Base-by-base conservation (phyloP, 2,329 filamentous ascomycete genomes). In the Cordyceps cicadae region DNA sequence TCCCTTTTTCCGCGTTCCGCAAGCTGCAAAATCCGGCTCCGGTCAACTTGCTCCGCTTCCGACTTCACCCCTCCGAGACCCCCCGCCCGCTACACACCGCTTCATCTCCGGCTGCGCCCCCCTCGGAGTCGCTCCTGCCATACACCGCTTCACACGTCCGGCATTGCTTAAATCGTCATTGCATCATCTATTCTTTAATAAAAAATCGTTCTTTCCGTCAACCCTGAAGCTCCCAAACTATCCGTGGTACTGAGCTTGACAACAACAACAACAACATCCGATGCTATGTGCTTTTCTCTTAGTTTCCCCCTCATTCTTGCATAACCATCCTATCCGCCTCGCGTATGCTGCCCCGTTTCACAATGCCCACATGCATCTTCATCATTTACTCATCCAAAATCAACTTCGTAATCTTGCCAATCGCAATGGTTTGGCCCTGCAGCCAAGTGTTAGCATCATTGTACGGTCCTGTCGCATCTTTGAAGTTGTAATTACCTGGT, bases 331-430 rank as follows among this genome's bases (percentile, higher is more conserved):
- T 32, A 37, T 29, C 26, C 48, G 29, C 29, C 14, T 54, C 43
- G 29, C 51, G n/a, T 54, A 57, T 41, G 43, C 34, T 32, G 48
- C 41, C 58, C 52, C 17, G 32, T 43, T 53, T 32, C 21, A 32
- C 15, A 32, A 5, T 49, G n/a, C 7, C 24, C 29, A 14, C 41
- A n/a, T 51, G 34, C 26, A 17, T 45, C 62, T 62, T 58, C 53
- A 0, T 74, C 26, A 19, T 45, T 62, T 58, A 54, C 0, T 74
- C 72, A 19, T 77, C 74, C 8, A 71, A 77, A 68, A 85, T 80
- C 65, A 99, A 83, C 82, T 92, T 97, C 63, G 91, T 97, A 74
- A 99, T 95, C 84, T 99, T 99, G 71, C 94, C 94, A 78, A 99
- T 99, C 61, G 94, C 94, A 79, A 99, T 97, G 0, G 94, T 99